These are phyloP conservation scores for Leishmania tarentolae DNA, from an alignment of 208 protist species.

Conservation along the genomic window DNA sequence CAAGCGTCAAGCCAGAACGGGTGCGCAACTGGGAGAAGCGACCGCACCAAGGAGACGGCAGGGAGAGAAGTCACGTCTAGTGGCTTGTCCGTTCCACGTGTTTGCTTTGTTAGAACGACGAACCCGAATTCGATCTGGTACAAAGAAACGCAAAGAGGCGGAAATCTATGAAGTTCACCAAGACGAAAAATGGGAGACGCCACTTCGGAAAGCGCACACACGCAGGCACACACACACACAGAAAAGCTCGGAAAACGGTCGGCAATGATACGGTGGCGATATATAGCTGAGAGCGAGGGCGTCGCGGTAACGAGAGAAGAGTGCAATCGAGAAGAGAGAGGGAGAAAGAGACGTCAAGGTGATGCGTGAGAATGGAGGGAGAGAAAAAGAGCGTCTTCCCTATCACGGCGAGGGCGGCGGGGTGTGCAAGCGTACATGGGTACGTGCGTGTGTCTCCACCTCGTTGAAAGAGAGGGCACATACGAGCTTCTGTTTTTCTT, in stretches of 20 bases:
- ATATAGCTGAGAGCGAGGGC: not conserved
- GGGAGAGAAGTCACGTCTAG: not conserved
- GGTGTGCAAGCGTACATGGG: not conserved
- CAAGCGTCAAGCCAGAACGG: not conserved
- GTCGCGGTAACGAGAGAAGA: not conserved
- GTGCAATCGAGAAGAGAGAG: conserved; percentile 1
- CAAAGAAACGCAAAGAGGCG: not conserved
- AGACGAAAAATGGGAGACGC: too few species aligned
- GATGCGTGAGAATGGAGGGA: not conserved
- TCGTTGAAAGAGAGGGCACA: not conserved
- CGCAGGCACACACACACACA: too few species aligned
- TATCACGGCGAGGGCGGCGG: not conserved
- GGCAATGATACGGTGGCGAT: not conserved
- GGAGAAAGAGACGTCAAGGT: not conserved
- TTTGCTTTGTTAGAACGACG: not conserved
- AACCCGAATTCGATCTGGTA: not conserved
- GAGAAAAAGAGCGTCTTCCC: not conserved
- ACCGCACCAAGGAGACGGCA: not conserved
- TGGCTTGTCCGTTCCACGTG: not conserved
- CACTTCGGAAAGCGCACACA: too few species aligned
- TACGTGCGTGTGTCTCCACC: not conserved
- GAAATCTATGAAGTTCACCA: not conserved
- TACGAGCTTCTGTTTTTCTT: not conserved
- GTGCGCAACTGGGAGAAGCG: not conserved
- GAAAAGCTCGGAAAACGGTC: not conserved